phyloP scores from a whole-genome alignment of 164 flowering plant genomes.

The Warburgia ugandensis region DNA sequence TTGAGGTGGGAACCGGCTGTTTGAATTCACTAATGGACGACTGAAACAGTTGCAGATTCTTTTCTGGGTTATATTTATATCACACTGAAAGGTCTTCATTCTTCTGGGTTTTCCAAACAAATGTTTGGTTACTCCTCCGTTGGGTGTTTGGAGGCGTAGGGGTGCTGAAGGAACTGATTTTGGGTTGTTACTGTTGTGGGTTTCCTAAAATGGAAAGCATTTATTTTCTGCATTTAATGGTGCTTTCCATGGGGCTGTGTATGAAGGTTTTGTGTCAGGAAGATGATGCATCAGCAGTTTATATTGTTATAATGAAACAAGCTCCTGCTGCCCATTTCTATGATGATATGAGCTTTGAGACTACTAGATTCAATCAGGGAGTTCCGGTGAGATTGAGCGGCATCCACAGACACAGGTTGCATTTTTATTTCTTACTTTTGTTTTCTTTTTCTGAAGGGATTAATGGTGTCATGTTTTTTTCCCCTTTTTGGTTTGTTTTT shows the following conservation, averaged over 20 bases:
- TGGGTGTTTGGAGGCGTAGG: not conserved
- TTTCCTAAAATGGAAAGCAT: constrained; percentile 25
- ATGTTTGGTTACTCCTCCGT: no score
- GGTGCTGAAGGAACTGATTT: not conserved
- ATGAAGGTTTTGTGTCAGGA: constrained; percentile 29
- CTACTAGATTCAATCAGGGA: constrained; percentile 13
- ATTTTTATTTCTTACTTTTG: constrained; percentile 3
- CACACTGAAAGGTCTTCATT: no score
- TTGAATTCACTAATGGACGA: no score
- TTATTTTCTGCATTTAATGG: constrained; percentile 26
- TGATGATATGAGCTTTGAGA: constrained; percentile 20
- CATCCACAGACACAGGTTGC: constrained; percentile 35
- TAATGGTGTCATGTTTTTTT: not conserved
- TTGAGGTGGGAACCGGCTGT: no score
- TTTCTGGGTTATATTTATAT: no score
- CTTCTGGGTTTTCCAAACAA: no score
- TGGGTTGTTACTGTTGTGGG: not conserved
- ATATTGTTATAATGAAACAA: constrained; percentile 73
- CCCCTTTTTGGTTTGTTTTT: not conserved
- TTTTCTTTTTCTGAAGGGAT: not conserved
- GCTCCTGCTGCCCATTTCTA: constrained; percentile 37
- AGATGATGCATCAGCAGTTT: constrained; percentile 41
- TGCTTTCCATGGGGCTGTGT: constrained; percentile 32
- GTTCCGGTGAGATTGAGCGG: constrained; percentile 21
- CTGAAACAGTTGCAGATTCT: no score